Evolutionary conservation across 805 yeast species (phyloP).

Genomic region (Candida sonorensis): DNA sequence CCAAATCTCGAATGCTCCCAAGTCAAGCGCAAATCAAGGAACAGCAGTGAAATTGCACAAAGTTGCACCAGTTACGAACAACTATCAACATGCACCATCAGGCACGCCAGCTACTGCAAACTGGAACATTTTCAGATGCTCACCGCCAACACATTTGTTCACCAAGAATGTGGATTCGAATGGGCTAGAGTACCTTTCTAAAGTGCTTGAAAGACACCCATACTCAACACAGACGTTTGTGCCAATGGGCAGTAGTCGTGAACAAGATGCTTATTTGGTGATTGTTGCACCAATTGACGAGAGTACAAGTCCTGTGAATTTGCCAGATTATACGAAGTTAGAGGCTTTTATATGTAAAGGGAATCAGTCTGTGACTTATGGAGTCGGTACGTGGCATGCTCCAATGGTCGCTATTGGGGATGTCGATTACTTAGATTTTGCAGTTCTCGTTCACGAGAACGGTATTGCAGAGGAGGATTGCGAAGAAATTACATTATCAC

Average conservation of each 20-base stretch:
- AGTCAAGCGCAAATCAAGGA: slow-evolving; percentile 79
- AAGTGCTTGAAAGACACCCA: slow-evolving; percentile 87
- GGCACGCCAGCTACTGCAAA: slow-evolving; percentile 49
- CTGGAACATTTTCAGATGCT: slow-evolving; percentile 79
- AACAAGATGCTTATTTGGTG: slow-evolving; percentile 58
- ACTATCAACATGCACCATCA: slow-evolving; percentile 40
- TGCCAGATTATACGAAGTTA: slow-evolving; percentile 57
- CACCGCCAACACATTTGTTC: slow-evolving; percentile 63
- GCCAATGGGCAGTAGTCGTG: slow-evolving; percentile 67
- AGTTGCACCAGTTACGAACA: slow-evolving; percentile 62
- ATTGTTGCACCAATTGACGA: slow-evolving; percentile 63
- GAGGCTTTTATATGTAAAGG: slow-evolving; percentile 74
- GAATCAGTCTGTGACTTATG: slow-evolving; percentile 86
- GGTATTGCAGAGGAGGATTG: slow-evolving; percentile 76
- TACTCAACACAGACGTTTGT: slow-evolving; percentile 80
- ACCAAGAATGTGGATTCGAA: slow-evolving; percentile 4
- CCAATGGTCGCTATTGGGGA: slow-evolving; percentile 85
- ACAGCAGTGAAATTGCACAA: slow-evolving; percentile 75
- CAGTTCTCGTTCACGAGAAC: slow-evolving; percentile 82
- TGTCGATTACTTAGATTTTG: slow-evolving; percentile 55
- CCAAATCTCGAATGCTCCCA: slow-evolving; percentile 44
- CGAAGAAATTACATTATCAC: slow-evolving; percentile 67
- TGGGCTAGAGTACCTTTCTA: slow-evolving; percentile 37
- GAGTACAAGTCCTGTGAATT: slow-evolving; percentile 24
- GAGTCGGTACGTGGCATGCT: slow-evolving; percentile 87